A percentile compares a stretch with the other conserved stretches of the same genome.
Evolutionary conservation across 352 stramenopile genomes (phyloP).

Genomic region (Sclerospora graminicola): DNA sequence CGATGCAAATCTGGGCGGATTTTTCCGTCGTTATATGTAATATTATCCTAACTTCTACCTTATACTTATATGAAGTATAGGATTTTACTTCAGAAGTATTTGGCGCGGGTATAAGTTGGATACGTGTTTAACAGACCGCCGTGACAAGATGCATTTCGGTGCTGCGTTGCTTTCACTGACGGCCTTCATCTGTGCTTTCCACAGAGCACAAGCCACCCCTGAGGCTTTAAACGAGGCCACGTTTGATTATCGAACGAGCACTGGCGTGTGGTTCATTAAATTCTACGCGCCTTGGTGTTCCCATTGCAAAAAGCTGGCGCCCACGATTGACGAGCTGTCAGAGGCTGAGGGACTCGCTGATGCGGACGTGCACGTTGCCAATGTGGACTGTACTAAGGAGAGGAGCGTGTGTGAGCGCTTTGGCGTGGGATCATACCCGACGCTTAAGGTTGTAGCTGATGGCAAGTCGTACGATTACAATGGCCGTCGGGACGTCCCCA

Average conservation of each 20-base stretch:
- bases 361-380: conserved; percentile 45
- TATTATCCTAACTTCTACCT: too few relatives aligned
- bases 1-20: too few relatives aligned
- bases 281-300: conserved; percentile 83
- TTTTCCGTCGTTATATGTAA: too few relatives aligned
- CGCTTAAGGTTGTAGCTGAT: conserved; percentile 57
- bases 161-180: too few relatives aligned
- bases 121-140: too few relatives aligned
- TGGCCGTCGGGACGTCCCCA: conserved; percentile 38
- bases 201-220: conserved; percentile 16
- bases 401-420: conserved; percentile 70
- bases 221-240: conserved; percentile 31
- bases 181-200: conserved; percentile 17
- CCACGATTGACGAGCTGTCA: conserved; percentile 48
- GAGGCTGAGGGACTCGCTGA: conserved; percentile 20
- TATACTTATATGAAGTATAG: too few relatives aligned
- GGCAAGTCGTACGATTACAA: conserved; percentile 67
- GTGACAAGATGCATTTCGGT: too few relatives aligned
- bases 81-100: too few relatives aligned
- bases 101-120: too few relatives aligned
- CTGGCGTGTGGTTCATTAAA: conserved; percentile 65
- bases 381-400: conserved; percentile 75
- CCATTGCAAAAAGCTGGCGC: conserved; percentile 75
- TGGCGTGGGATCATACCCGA: conserved; percentile 71
- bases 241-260: conserved; percentile 49